A percentile compares a stretch with the other conserved stretches of the same genome.
These are phyloP conservation scores for Fusarium sp. DNA, from an alignment of 2,329 filamentous ascomycete species.

Conservation along the genomic window DNA sequence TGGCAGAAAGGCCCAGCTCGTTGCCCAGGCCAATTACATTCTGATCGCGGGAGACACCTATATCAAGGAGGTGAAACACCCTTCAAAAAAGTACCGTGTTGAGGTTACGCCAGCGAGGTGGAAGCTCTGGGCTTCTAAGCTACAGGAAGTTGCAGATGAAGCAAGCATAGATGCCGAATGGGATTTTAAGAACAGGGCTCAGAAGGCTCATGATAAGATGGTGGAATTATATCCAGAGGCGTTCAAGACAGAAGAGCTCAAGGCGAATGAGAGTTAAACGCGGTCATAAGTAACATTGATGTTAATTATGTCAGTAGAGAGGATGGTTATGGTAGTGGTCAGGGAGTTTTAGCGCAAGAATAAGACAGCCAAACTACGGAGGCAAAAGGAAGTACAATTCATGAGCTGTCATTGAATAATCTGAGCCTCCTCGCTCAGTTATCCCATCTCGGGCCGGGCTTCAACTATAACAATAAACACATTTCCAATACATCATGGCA, in stretches of 20 bases:
- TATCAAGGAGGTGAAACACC: not conserved
- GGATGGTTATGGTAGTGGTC: not conserved
- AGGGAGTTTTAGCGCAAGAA: not conserved
- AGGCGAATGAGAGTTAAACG: no score
- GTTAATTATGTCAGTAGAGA: not conserved
- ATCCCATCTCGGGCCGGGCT: no score
- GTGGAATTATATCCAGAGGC: conserved; percentile 2
- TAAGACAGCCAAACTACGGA: not conserved
- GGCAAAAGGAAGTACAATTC: not conserved
- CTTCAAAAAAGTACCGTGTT: fast-evolving
- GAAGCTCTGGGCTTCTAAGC: not conserved
- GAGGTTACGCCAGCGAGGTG: not conserved
- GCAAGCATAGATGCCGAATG: not conserved
- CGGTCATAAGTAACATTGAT: no score
- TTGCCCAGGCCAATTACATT: conserved; percentile 3
- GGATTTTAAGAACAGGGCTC: not conserved
- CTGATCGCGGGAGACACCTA: conserved; percentile 2
- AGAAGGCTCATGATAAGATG: conserved; percentile 5
- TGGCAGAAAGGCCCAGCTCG: not conserved
- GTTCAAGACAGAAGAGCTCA: fast-evolving
- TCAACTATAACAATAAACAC: no score
- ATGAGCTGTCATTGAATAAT: not conserved
- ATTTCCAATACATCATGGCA: no score
- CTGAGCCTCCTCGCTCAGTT: not conserved
- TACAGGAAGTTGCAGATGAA: not conserved